Conservation (phyloP, 208 protist species). For the Phytomonas sp. region DNA sequence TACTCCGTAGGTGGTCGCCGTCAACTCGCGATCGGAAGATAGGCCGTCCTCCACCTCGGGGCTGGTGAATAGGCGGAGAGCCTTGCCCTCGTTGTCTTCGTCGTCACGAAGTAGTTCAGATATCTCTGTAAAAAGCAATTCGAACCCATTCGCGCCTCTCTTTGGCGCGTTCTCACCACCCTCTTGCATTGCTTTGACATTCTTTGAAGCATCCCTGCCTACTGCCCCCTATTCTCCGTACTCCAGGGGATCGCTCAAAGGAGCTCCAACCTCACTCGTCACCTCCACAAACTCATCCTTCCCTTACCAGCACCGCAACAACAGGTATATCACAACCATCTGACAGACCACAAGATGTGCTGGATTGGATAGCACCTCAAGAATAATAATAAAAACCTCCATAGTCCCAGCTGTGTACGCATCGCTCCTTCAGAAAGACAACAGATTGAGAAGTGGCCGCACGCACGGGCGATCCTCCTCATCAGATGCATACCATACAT, state of each 20-base stretch:
- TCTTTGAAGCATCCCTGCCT: background rate
- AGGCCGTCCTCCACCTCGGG: slow-evolving; percentile 6
- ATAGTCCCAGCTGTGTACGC: slow-evolving; percentile 35
- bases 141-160: slow-evolving; percentile 10
- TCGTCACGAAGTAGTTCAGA: slow-evolving; percentile 38
- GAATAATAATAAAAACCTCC: slow-evolving; percentile 31
- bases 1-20: background rate
- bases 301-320: slow-evolving; percentile 18
- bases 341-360: slow-evolving; percentile 23
- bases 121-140: slow-evolving; percentile 38
- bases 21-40: background rate
- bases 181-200: background rate
- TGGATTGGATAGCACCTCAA: slow-evolving; percentile 23
- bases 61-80: too few species aligned
- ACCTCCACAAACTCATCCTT: slow-evolving; percentile 21
- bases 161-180: background rate
- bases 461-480: background rate
- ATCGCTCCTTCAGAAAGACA: slow-evolving; percentile 24
- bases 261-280: slow-evolving; percentile 30
- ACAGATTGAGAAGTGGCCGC: background rate
- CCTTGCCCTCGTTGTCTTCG: background rate
- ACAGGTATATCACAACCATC: slow-evolving; percentile 24
- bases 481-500: background rate
- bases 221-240: background rate
- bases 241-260: slow-evolving; percentile 17